Evolutionary conservation across 1,284 basidiomycete genomes (phyloP).

Genomic region (Ceratobasidium sp.): DNA sequence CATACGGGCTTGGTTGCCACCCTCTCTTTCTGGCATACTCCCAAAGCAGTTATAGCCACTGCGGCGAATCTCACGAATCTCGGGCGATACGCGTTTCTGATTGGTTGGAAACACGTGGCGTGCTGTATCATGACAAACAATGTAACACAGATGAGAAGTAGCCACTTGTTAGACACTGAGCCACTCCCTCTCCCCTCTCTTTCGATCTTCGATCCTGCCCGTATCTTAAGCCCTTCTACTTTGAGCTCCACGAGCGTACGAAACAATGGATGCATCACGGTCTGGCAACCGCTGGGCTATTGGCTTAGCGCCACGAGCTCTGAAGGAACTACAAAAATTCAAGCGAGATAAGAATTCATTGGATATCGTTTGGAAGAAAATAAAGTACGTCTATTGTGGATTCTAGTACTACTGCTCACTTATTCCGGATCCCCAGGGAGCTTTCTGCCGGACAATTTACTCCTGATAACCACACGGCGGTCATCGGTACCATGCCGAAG

Average conservation of each 20-base stretch:
- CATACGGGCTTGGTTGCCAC: not conserved
- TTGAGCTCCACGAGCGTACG: not conserved
- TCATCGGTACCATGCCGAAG: not conserved
- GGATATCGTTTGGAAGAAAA: constrained; percentile 2
- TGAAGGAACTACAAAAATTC: not conserved
- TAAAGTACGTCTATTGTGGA: not conserved
- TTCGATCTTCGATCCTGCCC: not conserved
- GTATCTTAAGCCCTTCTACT: not conserved
- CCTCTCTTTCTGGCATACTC: not conserved
- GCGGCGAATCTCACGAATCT: not conserved
- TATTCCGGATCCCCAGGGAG: not conserved
- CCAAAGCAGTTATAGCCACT: not conserved
- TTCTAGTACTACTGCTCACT: no score
- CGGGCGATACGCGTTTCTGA: not conserved
- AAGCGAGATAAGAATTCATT: not conserved
- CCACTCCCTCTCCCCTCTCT: not conserved
- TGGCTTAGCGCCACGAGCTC: not conserved
- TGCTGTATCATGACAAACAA: no score
- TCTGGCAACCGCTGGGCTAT: constrained; percentile 2
- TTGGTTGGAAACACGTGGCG: not conserved
- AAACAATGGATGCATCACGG: not conserved
- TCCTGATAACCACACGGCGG: not conserved
- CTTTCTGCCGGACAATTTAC: constrained; percentile 27
- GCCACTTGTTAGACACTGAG: not conserved
- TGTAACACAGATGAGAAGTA: not conserved